phyloP scores from a whole-genome alignment of 2,329 filamentous ascomycete species.

The Plectosphaerella plurivora region DNA sequence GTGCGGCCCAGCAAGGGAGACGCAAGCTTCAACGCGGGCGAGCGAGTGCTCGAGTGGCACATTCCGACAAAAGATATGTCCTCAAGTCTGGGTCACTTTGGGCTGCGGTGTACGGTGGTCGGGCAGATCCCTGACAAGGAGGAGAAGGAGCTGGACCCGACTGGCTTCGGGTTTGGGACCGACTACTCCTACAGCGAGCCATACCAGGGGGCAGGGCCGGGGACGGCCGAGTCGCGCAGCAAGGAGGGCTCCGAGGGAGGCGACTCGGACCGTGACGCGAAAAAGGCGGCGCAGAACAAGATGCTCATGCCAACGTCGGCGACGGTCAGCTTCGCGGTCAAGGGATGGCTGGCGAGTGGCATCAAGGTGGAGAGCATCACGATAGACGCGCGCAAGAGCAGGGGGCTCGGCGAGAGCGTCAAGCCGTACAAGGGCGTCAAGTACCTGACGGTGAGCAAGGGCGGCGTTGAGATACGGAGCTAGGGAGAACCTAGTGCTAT shows the following conservation, averaged over 20 bases:
- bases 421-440: constrained; percentile 98
- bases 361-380: constrained; percentile 64
- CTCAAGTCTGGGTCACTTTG: constrained; percentile 62
- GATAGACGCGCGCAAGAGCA: constrained; percentile 72
- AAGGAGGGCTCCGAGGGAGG: constrained; percentile 23
- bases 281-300: constrained; percentile 63
- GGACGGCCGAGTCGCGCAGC: constrained; percentile 26
- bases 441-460: constrained; percentile 75
- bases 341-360: constrained; percentile 65
- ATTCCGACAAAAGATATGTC: constrained; percentile 74
- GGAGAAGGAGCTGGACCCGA: constrained; percentile 43
- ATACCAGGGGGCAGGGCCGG: constrained; percentile 38
- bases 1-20: constrained; percentile 79
- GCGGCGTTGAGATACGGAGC: constrained; percentile 60
- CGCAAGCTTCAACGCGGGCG: constrained; percentile 72
- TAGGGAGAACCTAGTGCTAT: constrained; percentile 17
- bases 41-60: constrained; percentile 74
- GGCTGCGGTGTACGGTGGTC: constrained; percentile 74
- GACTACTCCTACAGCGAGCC: constrained; percentile 52
- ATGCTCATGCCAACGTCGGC: constrained; percentile 77
- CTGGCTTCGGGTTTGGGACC: constrained; percentile 45
- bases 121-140: constrained; percentile 54
- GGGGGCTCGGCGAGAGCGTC: constrained; percentile 79
- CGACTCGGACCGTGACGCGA: constrained; percentile 44
- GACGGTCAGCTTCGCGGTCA: constrained; percentile 66